phyloP scores from a whole-genome alignment of 2,329 filamentous ascomycete genomes.

The Penicillium sp. region DNA sequence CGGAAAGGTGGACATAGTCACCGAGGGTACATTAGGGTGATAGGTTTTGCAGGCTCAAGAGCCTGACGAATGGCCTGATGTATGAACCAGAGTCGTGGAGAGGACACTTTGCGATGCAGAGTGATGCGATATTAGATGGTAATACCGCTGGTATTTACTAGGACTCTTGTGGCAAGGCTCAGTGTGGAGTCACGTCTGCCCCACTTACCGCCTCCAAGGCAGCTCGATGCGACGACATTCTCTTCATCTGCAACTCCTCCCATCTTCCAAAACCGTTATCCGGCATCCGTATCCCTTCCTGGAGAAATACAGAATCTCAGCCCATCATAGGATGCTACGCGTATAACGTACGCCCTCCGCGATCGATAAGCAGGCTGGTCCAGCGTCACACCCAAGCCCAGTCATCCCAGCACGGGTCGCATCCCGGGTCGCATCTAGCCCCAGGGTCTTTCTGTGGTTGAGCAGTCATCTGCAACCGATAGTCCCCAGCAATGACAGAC shows the following conservation, averaged over 20 bases:
- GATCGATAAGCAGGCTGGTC: slow-evolving; percentile 7
- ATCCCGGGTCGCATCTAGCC: slow-evolving; percentile 3
- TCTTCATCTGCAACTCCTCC: not conserved
- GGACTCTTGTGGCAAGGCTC: not conserved
- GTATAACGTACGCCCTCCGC: slow-evolving; percentile 1
- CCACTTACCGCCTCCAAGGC: not conserved
- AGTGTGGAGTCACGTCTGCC: not conserved
- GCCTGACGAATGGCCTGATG: not conserved
- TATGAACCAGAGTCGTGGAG: no score
- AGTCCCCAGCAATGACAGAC: slow-evolving; percentile 7
- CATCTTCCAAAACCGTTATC: not conserved
- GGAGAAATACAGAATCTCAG: not conserved
- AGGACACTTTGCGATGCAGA: no score
- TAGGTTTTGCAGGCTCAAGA: not conserved
- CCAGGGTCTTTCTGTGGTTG: slow-evolving; percentile 6
- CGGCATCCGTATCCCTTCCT: not conserved
- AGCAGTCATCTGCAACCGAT: slow-evolving; percentile 6
- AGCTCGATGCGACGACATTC: not conserved
- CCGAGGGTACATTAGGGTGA: not conserved
- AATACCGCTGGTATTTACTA: no score
- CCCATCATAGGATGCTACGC: not conserved
- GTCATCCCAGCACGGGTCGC: slow-evolving; percentile 7
- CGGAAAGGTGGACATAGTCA: not conserved
- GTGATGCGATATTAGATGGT: not conserved
- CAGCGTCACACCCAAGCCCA: slow-evolving; percentile 6